Percentiles rank a stretch among this genome's conserved stretches.
Conservation (phyloP, 345 rosid genomes). For the Salix suchowensis region DNA sequence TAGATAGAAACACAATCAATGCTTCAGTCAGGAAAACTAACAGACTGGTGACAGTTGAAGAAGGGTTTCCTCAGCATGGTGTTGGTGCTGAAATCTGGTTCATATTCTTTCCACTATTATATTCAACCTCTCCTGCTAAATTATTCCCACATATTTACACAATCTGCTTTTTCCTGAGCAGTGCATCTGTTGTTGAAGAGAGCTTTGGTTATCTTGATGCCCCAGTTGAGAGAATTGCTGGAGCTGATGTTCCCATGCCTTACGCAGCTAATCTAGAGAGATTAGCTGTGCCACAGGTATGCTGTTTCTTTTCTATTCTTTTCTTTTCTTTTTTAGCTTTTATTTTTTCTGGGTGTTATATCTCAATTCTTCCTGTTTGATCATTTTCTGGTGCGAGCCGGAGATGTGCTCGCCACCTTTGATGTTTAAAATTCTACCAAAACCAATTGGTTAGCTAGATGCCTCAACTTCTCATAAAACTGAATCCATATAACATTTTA, state of each 20-base stretch:
- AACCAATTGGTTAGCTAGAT: background rate
- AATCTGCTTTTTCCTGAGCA: constrained; percentile 22
- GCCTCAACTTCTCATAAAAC: background rate
- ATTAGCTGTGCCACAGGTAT: constrained; percentile 84
- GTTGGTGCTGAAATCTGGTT: constrained; percentile 95
- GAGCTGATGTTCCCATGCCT: constrained; percentile 95
- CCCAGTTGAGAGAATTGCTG: constrained; percentile 74
- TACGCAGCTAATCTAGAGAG: constrained; percentile 88
- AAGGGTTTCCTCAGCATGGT: constrained; percentile 93
- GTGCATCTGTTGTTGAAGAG: constrained; percentile 72
- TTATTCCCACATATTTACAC: background rate
- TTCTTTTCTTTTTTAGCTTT: background rate
- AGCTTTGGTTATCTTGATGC: constrained; percentile 88
- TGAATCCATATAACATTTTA: background rate
- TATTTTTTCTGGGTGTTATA: background rate
- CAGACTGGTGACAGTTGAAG: constrained; percentile 92
- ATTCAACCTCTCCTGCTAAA: background rate
- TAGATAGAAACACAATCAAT: constrained; percentile 76
- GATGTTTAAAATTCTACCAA: background rate
- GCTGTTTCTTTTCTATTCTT: background rate
- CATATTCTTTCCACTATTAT: constrained; percentile 5
- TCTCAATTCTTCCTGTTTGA: constrained; percentile 2
- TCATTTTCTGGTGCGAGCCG: background rate
- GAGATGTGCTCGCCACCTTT: background rate
- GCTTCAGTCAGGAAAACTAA: constrained; percentile 90